Evolutionary conservation across 768 basidiomycete genomes (phyloP).

Genomic region (Piloderma croceum): DNA sequence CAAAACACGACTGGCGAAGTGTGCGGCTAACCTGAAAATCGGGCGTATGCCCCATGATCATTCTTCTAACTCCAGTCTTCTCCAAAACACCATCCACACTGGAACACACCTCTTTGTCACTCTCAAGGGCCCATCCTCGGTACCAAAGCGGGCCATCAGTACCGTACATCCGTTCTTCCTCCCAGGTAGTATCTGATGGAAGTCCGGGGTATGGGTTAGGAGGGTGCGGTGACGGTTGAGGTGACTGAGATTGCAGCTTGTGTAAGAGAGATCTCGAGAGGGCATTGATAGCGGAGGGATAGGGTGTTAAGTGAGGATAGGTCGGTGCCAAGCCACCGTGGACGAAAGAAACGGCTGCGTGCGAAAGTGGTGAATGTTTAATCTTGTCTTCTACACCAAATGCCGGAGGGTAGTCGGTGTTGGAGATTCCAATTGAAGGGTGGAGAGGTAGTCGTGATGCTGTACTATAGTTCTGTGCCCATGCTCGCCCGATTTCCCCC

Average conservation of each 20-base stretch:
- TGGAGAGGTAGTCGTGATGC: conserved; percentile 80
- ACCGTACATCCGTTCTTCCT: conserved; percentile 69
- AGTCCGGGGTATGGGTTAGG: conserved; percentile 41
- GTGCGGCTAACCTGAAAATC: conserved; percentile 58
- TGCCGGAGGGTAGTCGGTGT: conserved; percentile 51
- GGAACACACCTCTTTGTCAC: conserved; percentile 62
- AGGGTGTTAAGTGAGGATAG: conserved; percentile 71
- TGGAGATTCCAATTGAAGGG: conserved; percentile 58
- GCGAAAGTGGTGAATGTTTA: conserved; percentile 50
- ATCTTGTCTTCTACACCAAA: conserved; percentile 23
- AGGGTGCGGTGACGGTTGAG: conserved; percentile 73
- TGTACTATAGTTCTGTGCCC: conserved; percentile 82
- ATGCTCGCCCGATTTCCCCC: conserved; percentile 74
- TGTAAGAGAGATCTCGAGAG: conserved; percentile 62
- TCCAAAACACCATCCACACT: conserved; percentile 66
- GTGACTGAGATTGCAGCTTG: conserved; percentile 60
- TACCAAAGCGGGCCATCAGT: conserved; percentile 90
- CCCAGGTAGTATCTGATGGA: conserved; percentile 47
- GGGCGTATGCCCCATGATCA: conserved; percentile 98
- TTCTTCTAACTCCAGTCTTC: conserved; percentile 74
- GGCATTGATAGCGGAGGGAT: conserved; percentile 77
- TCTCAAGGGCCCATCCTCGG: conserved; percentile 81
- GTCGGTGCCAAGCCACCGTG: conserved; percentile 86
- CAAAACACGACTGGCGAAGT: background rate
- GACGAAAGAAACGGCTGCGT: conserved; percentile 84